Percentiles rank a stretch among this genome's conserved stretches.
phyloP scores from a whole-genome alignment of 352 stramenopile species.

The Pythium vanterpoolii region DNA sequence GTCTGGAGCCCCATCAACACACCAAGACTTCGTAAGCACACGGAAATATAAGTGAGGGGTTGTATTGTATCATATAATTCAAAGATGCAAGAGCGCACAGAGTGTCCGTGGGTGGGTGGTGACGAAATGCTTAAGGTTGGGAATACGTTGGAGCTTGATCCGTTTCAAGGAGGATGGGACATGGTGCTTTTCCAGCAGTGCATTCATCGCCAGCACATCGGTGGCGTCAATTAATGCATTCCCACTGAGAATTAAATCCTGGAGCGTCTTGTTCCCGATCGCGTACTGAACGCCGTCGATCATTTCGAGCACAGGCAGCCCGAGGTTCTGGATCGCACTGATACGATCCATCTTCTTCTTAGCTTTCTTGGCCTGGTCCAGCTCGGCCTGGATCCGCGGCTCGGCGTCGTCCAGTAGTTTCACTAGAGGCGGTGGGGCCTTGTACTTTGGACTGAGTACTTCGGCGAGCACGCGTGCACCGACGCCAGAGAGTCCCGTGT shows the following conservation, averaged over 20 bases:
- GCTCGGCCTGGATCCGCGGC: constrained; percentile 54
- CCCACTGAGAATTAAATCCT: constrained; percentile 65
- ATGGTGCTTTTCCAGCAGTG: constrained; percentile 34
- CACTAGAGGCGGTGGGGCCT: constrained; percentile 44
- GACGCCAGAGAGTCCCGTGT: constrained; percentile 46
- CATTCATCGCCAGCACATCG: constrained; percentile 37
- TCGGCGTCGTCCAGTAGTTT: constrained; percentile 61
- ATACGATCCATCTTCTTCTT: constrained; percentile 77
- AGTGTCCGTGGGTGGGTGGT: constrained; percentile 13
- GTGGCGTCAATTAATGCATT: constrained; percentile 40
- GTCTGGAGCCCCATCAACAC: constrained; percentile 2
- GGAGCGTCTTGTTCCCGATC: constrained; percentile 47
- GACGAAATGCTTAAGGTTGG: constrained; percentile 17
- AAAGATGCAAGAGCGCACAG: constrained; percentile 28
- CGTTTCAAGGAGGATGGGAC: constrained; percentile 42
- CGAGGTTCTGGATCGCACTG: constrained; percentile 45
- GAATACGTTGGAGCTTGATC: constrained; percentile 66
- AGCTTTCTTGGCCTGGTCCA: constrained; percentile 76
- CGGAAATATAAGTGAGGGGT: neutral
- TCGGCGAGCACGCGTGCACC: constrained; percentile 13
- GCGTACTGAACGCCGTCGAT: constrained; percentile 55
- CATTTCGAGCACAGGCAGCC: constrained; percentile 53
- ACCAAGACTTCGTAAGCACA: constrained; percentile 22
- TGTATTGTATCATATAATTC: neutral
- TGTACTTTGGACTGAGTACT: constrained; percentile 46